phyloP scores from a whole-genome alignment of 164 flowering plant genomes.

The Nelumbo lutea region DNA sequence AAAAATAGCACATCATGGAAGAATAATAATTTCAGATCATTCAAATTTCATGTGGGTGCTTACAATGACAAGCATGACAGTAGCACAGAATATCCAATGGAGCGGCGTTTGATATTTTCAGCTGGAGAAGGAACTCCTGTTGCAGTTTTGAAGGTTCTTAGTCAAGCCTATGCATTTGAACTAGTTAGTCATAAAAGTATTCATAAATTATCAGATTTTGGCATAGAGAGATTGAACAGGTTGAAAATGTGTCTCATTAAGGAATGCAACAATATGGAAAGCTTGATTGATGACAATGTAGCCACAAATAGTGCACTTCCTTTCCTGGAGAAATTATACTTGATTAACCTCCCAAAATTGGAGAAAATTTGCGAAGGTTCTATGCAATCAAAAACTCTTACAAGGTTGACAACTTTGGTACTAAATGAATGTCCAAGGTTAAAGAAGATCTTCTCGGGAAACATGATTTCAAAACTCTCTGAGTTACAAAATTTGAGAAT shows the following conservation, averaged over 20 bases:
- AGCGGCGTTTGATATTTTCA: conserved; percentile 7
- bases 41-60: conserved; percentile 10
- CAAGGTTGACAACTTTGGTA: neutral
- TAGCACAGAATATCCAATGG: neutral
- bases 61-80: neutral
- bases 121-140: neutral
- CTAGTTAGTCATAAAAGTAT: neutral
- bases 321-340: neutral
- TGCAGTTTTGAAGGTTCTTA: neutral
- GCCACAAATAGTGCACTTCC: neutral
- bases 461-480: conserved; percentile 6
- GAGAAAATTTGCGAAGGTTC: conserved; percentile 6
- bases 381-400: neutral
- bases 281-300: neutral
- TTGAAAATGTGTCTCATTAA: conserved; percentile 4
- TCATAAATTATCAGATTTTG: neutral
- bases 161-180: conserved; percentile 1
- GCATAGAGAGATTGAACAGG: neutral
- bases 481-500: conserved; percentile 1
- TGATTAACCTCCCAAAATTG: neutral
- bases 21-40: neutral
- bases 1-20: conserved; percentile 5
- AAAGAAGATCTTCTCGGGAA: conserved; percentile 6
- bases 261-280: conserved; percentile 1
- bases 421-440: neutral